These are phyloP conservation scores for Alternaria rosae DNA, from an alignment of 2,329 filamentous ascomycete species.

Conservation along the genomic window DNA sequence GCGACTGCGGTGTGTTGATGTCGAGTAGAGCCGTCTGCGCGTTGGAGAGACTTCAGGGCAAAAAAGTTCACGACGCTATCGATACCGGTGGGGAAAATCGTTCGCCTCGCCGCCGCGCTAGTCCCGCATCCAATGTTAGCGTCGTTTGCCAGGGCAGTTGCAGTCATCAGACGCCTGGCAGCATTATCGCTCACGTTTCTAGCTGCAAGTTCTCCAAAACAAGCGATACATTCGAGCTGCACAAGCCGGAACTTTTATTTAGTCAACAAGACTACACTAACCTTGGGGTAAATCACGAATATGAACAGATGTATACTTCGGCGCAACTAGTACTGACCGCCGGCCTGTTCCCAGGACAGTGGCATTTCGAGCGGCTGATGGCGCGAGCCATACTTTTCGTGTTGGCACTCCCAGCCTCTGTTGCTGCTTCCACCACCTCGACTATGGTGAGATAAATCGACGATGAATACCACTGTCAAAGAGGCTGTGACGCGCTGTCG, in stretches of 20 bases:
- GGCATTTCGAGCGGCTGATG: neutral
- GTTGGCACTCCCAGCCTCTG: neutral
- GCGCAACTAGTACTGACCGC: neutral
- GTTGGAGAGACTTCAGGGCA: constrained; percentile 14
- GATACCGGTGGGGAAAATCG: constrained; percentile 15
- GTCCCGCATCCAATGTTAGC: constrained; percentile 2
- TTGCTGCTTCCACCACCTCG: neutral
- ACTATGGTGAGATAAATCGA: neutral
- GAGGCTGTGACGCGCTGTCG: constrained; percentile 14
- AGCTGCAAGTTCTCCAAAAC: neutral
- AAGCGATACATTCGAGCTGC: neutral
- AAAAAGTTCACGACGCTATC: constrained; percentile 24
- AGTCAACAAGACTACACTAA: neutral
- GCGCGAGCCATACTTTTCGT: neutral
- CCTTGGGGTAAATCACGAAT: neutral
- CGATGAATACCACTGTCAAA: neutral
- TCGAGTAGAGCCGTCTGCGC: constrained; percentile 25
- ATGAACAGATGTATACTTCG: neutral
- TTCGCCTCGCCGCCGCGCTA: constrained; percentile 17
- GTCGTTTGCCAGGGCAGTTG: neutral
- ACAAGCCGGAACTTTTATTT: fast-evolving
- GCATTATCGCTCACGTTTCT: neutral
- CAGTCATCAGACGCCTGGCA: neutral
- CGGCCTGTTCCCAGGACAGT: neutral
- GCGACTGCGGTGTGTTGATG: constrained; percentile 25